phyloP scores from a whole-genome alignment of 75 land plant species.

The Cryptomeria japonica region DNA sequence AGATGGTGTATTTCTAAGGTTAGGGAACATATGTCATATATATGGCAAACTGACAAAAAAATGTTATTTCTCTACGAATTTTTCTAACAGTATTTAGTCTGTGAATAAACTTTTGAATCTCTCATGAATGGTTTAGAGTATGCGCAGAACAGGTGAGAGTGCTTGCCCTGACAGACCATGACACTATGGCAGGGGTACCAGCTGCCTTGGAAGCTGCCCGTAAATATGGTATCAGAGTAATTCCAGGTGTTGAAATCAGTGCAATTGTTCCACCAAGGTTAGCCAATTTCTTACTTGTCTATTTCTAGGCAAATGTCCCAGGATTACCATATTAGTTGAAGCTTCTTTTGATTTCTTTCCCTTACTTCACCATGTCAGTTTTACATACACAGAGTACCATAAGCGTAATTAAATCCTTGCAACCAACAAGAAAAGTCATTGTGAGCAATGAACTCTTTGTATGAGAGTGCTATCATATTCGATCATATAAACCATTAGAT shows the following conservation, averaged over 20 bases:
- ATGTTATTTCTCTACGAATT: background rate
- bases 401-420: conserved; percentile 2
- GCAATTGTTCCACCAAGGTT: conserved; percentile 64
- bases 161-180: conserved; percentile 96
- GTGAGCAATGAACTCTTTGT: background rate
- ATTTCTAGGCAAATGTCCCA: background rate
- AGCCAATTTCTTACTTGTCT: background rate
- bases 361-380: background rate
- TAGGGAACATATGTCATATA: background rate
- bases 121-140: conserved; percentile 8
- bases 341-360: background rate
- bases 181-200: conserved; percentile 91
- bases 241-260: conserved; percentile 96
- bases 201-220: conserved; percentile 79
- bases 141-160: conserved; percentile 81
- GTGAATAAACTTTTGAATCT: background rate
- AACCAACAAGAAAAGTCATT: background rate
- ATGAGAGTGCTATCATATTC: background rate
- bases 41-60: background rate
- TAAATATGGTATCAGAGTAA: conserved; percentile 67
- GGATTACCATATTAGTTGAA: background rate
- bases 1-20: background rate
- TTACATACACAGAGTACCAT: background rate
- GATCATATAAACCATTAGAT: background rate
- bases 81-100: background rate